Evolutionary conservation across 1,284 basidiomycete genomes (phyloP), one percentile per base, ranked within the genome.

Genomic region (Cryptococcus sp.): DNA sequence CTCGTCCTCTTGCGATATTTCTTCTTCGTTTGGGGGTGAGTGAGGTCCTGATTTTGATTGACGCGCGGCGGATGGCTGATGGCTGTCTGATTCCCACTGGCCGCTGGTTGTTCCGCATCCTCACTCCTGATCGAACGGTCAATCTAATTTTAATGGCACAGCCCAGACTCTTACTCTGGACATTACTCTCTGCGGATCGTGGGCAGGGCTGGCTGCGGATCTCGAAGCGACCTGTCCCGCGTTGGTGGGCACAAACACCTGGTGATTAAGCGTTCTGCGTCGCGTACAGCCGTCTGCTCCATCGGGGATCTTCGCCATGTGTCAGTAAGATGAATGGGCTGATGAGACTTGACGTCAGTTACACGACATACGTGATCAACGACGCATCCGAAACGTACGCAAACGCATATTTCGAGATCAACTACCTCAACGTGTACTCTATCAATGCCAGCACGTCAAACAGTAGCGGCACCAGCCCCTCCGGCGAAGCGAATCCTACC

Each of bases 331-430:
- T n/a, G n/a, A n/a, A n/a, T n/a, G n/a, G n/a, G 27, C 27, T 30
- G 27, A 30, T 30, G 27, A 10, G 4, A 30, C 4, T 5, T 30
- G 27, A 10, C 27, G 85, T 17, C 43, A 73, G 75, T 75, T 89
- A 90, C 78, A 81, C 83, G n/a, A 85, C 88, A 75, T 89, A 84
- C 60, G 89, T 91, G 48, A 80, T 89, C 65, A 86, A 87, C 38
- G 74, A 84, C 57, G 84, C 83, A 6, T 83, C 83, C 1, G 55
- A 61, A 11, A 72, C 64, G 1, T 90, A 87, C 78, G 81, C 84
- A 70, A 83, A 83, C 53, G 88, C 89, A 1, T 90, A 87, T 78
- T 91, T 90, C 68, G 89, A 90, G 71, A 82, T 91, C 62, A 82
- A 83, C 62, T 83, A 83, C 64, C 75, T 85, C 54, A 83, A 83